Evolutionary conservation across 805 yeast species (phyloP).

Genomic region (Ogataea pilisensis): DNA sequence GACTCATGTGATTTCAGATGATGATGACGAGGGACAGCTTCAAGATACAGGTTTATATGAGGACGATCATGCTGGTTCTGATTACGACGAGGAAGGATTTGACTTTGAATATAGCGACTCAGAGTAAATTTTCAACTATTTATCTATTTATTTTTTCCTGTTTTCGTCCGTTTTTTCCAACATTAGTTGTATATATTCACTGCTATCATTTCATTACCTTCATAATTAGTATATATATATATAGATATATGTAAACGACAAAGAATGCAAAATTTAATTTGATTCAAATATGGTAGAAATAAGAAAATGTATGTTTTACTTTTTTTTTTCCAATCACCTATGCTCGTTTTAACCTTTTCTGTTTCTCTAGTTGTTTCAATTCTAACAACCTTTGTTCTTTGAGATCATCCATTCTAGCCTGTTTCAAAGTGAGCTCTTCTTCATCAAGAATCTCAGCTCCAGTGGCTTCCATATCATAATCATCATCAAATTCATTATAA

Average conservation of each 20-base stretch:
- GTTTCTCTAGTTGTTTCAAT: conserved; percentile 42
- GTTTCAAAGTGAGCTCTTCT: conserved; percentile 62
- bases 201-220: no score
- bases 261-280: no score
- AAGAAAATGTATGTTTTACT: not conserved
- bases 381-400: conserved; percentile 63
- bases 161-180: no score
- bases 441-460: conserved; percentile 86
- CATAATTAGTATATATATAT: no score
- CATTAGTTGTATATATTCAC: no score
- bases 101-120: conserved; percentile 43
- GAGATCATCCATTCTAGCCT: conserved; percentile 73
- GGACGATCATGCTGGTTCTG: conserved; percentile 1
- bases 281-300: no score
- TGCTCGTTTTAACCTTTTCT: conserved; percentile 28
- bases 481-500: conserved; percentile 38
- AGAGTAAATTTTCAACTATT: conserved; percentile 9
- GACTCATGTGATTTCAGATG: no score
- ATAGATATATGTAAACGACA: no score
- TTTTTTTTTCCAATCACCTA: not conserved
- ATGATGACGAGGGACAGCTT: not conserved
- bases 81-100: conserved; percentile 31
- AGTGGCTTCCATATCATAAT: conserved; percentile 88
- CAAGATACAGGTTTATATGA: conserved; percentile 1
- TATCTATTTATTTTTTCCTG: not conserved